Evolutionary conservation across 177 flowering plant species (phyloP), one percentile per base, ranked within the genome.

Genomic region (Telopea speciosissima): DNA sequence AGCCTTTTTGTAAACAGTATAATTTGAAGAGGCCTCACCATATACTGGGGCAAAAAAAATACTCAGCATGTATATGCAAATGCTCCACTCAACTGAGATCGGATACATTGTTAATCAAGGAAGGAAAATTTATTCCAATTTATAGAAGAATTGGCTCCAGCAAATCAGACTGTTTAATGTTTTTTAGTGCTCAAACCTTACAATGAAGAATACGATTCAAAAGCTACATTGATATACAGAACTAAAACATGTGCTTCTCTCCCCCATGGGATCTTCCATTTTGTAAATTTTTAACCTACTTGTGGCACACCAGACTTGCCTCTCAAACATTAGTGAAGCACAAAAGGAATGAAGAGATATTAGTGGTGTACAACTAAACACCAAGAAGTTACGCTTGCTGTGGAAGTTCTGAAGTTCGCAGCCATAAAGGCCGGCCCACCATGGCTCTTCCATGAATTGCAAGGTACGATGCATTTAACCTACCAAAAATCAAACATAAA

Each of bases 381-480:
- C 26, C 7, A 36, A 60, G 66, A 21, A 68, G 42, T 66, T 71
- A 82, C 21, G 83, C 70, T 75, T 82, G 83, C 70, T 81, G 88
- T 14, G 84, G 65, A 36, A 82, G 66, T 23, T 90, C 78, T 6
- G 92, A 93, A 0, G 90, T 86, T 72, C 76, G 87, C 75, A 76
- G 74, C 98, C 97, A 93, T 68, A 89, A 76, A 23, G 92, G 86
- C 56, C 87, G 85, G 23, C 99, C 97, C 78, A 93, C 77, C 77
- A 95, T 95, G 66, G 96, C 83, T 66, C 80, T 87, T 76, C 85
- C 93, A 80, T 93, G 96, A 67, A 89, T 78, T 60, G 90, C 74
- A 71, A 90, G 82, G 79, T 91, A 95, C 24, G 87, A 87, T 42
- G 90, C 87, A 79, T 95, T 95, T 73, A 95, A 79, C 86, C 99